A percentile compares a stretch with the other conserved stretches of the same genome.
Conservation (phyloP, 2,329 filamentous ascomycete genomes). For the Pseudocercospora musae region DNA sequence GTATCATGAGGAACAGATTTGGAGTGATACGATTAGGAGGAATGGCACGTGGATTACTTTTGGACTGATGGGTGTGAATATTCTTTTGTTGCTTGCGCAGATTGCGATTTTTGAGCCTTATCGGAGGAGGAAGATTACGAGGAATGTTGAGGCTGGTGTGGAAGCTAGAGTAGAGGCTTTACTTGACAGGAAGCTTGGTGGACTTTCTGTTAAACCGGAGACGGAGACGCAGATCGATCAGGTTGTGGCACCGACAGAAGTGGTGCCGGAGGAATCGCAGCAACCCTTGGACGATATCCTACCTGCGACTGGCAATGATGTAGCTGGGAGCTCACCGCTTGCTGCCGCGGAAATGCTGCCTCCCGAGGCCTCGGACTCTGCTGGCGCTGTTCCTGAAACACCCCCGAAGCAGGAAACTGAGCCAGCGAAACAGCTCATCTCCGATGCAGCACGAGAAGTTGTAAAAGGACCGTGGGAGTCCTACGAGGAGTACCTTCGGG, state of each 20-base stretch:
- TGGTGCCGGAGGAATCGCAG: slow-evolving; percentile 17
- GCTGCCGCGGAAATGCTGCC: slow-evolving; percentile 26
- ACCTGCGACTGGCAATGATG: slow-evolving; percentile 1
- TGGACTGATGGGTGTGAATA: slow-evolving; percentile 95
- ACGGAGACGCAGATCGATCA: slow-evolving; percentile 25
- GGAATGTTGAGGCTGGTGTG: slow-evolving; percentile 54
- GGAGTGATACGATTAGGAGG: slow-evolving; percentile 93
- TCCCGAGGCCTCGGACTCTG: slow-evolving; percentile 23
- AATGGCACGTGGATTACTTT: slow-evolving; percentile 99
- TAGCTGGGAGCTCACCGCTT: slow-evolving; percentile 12
- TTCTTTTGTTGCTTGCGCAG: slow-evolving; percentile 73
- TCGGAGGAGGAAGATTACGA: slow-evolving; percentile 75
- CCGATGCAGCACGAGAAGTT: not conserved
- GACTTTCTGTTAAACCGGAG: slow-evolving; percentile 9
- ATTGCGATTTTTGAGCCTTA: slow-evolving; percentile 80
- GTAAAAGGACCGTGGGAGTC: slow-evolving; percentile 12
- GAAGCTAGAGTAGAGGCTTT: slow-evolving; percentile 49
- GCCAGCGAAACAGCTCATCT: not conserved
- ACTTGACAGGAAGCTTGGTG: slow-evolving; percentile 61
- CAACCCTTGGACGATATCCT: slow-evolving; percentile 9
- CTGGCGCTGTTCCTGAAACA: slow-evolving; percentile 8
- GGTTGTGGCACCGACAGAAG: slow-evolving; percentile 20
- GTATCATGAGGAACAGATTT: slow-evolving; percentile 99
- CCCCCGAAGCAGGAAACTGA: not conserved
- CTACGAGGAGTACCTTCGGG: slow-evolving; percentile 25